These are phyloP conservation scores for Vaccinium myrtillus DNA, from an alignment of 148 eudicot genomes.

Conservation along the genomic window DNA sequence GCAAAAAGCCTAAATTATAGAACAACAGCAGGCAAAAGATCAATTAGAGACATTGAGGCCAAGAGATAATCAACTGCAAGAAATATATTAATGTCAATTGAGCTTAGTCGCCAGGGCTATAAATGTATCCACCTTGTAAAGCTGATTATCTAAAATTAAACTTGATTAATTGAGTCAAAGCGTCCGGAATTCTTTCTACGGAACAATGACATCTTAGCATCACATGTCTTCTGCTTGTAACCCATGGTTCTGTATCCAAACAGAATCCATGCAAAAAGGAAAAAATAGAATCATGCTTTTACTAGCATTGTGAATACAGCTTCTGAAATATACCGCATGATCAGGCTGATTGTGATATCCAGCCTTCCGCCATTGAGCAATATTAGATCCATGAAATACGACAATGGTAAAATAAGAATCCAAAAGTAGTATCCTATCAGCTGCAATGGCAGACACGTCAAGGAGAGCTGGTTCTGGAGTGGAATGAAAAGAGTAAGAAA, in stretches of 20 bases:
- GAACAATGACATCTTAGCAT: not conserved
- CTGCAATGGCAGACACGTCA: slow-evolving; percentile 81
- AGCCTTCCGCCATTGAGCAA: slow-evolving; percentile 97
- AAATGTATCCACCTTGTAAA: not conserved
- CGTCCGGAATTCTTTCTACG: not conserved
- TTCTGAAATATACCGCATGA: slow-evolving; percentile 60
- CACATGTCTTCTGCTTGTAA: not conserved
- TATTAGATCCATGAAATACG: slow-evolving; percentile 84
- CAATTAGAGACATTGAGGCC: not conserved
- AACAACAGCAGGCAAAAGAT: not conserved
- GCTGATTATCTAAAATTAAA: not conserved
- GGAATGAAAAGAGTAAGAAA: slow-evolving; percentile 81
- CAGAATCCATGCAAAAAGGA: not conserved
- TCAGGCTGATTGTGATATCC: slow-evolving; percentile 87
- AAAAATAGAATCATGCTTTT: not conserved
- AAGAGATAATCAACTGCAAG: not conserved
- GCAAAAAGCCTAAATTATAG: not conserved
- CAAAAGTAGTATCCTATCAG: slow-evolving; percentile 78
- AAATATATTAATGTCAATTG: not conserved
- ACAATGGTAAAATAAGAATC: slow-evolving; percentile 89
- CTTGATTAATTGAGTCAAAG: not conserved
- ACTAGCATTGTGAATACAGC: slow-evolving; percentile 6
- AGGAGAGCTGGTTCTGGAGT: slow-evolving; percentile 86
- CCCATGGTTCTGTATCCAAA: not conserved
- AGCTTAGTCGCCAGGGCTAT: not conserved